Base-by-base conservation (phyloP, 768 basidiomycete genomes). In the Lactarius sanguifluus region DNA sequence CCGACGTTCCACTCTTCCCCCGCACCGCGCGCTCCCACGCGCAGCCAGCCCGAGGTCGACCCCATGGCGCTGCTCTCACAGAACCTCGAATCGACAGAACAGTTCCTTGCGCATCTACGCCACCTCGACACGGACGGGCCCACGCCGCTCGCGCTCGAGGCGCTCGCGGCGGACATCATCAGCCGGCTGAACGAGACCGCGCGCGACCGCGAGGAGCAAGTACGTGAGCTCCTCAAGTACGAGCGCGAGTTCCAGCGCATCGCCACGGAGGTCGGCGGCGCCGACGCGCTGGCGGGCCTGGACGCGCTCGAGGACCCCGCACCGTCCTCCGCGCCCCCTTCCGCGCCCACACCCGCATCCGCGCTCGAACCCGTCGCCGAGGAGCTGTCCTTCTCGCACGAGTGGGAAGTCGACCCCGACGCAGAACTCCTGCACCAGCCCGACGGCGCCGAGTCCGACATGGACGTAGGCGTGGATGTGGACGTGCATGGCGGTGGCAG, bases 171-270 rank as follows among this genome's bases (percentile, higher is more conserved):
- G 20, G 85, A 90, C 69, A 81, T 92, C 67, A 91, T 96, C 71
- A 83, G 91, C 43, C 82, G 84, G 41, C 82, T 94, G 66, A 89
- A 93, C 75, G 88, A 90, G 64, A 83, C 86, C 15, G 84, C 85
- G 41, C 85, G 87, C 57, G 88, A 92, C 71, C 84, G 93, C 64
- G 93, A 95, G 74, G 83, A 81, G 3, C 93, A 95, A 76, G 85
- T 92, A 5, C 87, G 93, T 60, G 90, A 87, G 72, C 76, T 95
- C 61, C 78, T 88, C 41, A 90, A 87, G 69, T 89, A 83, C 73
- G 92, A 94, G 72, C 84, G 91, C 61, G 89, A 94, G 76, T 86
- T 95, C 72, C 82, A 84, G 70, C 86, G 86, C 73, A 90, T 92
- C 70, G 85, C 87, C 1, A 85, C 83, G 5, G 91, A 93, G 75